Base-by-base conservation (phyloP, 2,329 filamentous ascomycete species). In the Epichloe uncinata region DNA sequence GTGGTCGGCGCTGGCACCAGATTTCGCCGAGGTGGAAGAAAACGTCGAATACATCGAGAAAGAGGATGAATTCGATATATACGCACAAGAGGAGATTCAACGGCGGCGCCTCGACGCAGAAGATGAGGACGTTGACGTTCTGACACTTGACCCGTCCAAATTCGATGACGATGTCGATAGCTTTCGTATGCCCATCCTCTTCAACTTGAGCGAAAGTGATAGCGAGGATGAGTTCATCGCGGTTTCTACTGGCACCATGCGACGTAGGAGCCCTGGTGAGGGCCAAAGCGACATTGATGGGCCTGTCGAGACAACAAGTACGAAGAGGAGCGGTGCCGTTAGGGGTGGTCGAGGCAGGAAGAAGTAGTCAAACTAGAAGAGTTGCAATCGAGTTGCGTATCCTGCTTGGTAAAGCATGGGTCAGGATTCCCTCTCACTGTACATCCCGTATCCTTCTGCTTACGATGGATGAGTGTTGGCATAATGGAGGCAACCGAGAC, bases 1-100 rank as follows among this genome's bases (percentile, higher is more conserved):
- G 59, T 98, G 93, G 94, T 96, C 90, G 15, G 91, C 93, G 2
- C 76, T 98, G 33, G 94, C 94, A 5, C 93, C 93, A 0, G 94
- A 98, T 67, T 98, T 98, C 66, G 86, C 84, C 40, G 93, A 98
- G 66, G 89, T 98, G 13, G 93, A 98, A 67, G 93, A 98, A 68
- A 98, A 98, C 58, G 89, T 95, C 20, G 88, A 97, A 64, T 98
- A 98, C 63, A 80, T 94, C 41, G 93, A 98, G 66, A 79, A 81
- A 50, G 93, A 98, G 68, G 93, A 98, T 63, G 93, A 98, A 63
- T 98, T 98, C 59, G 94, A 98, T 65, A 94, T 97, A 50, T 93
- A 97, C 63, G 89, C 89, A 0, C 84, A 91, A 51, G 91, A 96
- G 63, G 91, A 97, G 65, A 83, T 97, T 50, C 88, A 94, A 63